Percentiles rank a stretch among this genome's conserved stretches.
Conservation (phyloP, 495 filamentous ascomycete genomes). For the Daldinia bambusicola region DNA sequence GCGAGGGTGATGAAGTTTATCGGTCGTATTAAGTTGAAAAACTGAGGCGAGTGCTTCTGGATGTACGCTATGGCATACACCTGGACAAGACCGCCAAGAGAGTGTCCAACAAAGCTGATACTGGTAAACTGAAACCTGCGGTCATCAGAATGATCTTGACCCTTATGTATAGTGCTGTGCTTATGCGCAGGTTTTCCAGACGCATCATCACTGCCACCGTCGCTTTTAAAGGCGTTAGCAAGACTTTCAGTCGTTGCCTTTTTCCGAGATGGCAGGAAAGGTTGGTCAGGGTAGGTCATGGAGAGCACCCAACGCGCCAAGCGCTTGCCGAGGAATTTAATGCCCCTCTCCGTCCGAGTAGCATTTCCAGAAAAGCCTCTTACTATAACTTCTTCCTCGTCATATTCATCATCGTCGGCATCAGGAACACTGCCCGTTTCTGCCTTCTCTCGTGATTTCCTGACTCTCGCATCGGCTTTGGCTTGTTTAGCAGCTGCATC, state of each 20-base stretch:
- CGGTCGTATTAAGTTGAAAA: slow-evolving; percentile 87
- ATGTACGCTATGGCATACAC: slow-evolving; percentile 98
- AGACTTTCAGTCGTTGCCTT: slow-evolving; percentile 60
- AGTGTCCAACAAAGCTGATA: slow-evolving; percentile 96
- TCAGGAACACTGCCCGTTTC: slow-evolving; percentile 25
- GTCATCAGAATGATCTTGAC: slow-evolving; percentile 50
- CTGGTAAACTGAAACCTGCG: slow-evolving; percentile 87
- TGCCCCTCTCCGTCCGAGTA: slow-evolving; percentile 88
- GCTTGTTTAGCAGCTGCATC: slow-evolving; percentile 81
- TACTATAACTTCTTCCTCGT: slow-evolving; percentile 91
- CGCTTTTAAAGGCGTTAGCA: slow-evolving; percentile 47
- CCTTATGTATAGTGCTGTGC: slow-evolving; percentile 64
- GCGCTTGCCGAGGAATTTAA: slow-evolving; percentile 95
- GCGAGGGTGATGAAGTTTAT: slow-evolving; percentile 95
- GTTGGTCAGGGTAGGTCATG: slow-evolving; percentile 93
- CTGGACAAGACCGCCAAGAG: slow-evolving; percentile 89
- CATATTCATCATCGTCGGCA: slow-evolving; percentile 59
- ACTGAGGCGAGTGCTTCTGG: slow-evolving; percentile 90
- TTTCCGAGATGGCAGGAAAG: slow-evolving; percentile 73
- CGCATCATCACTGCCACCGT: slow-evolving; percentile 44
- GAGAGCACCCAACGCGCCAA: slow-evolving; percentile 89
- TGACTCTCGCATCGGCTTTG: slow-evolving; percentile 66
- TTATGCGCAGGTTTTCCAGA: slow-evolving; percentile 58
- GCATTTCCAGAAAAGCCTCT: slow-evolving; percentile 91
- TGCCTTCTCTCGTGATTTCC: slow-evolving; percentile 60